These are phyloP conservation scores for Paraleonurus japonicus DNA, from an alignment of 257 asterid species.

Conservation along the genomic window DNA sequence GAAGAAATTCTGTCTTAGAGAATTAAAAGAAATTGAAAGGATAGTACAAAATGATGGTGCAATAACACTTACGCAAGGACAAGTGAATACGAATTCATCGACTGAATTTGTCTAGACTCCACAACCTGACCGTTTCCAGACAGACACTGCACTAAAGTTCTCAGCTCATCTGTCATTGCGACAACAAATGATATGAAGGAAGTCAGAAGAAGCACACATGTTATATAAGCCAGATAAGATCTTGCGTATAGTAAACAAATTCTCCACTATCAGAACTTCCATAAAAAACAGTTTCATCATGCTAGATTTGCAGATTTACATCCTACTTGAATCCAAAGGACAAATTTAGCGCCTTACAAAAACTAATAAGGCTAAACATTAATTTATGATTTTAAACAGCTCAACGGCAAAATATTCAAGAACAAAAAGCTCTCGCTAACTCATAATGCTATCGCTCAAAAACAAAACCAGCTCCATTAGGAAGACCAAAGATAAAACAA, in stretches of 20 bases:
- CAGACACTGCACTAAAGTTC: conserved; percentile 30
- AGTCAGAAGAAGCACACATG: conserved; percentile 3
- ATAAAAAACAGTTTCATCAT: background rate
- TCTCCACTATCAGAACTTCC: background rate
- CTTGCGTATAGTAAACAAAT: background rate
- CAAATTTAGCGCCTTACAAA: background rate
- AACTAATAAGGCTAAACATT: background rate
- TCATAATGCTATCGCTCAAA: background rate
- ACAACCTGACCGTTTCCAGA: conserved; percentile 42
- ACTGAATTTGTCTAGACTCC: conserved; percentile 39
- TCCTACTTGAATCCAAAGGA: background rate
- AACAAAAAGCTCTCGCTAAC: background rate
- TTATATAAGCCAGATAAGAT: background rate
- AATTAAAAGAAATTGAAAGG: background rate
- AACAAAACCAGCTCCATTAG: background rate
- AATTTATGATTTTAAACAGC: background rate
- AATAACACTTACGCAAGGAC: conserved; percentile 47
- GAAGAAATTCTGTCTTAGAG: background rate
- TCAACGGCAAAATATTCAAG: background rate
- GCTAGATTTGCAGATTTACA: conserved; percentile 7
- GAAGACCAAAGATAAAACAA: background rate
- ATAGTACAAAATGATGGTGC: conserved; percentile 7
- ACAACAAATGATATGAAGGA: conserved; percentile 5
- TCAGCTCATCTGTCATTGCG: conserved; percentile 41
- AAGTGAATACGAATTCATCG: conserved; percentile 31